A percentile compares a stretch with the other conserved stretches of the same genome.
phyloP scores from a whole-genome alignment of 805 yeast genomes.

The Wickerhamiella shivajii region DNA sequence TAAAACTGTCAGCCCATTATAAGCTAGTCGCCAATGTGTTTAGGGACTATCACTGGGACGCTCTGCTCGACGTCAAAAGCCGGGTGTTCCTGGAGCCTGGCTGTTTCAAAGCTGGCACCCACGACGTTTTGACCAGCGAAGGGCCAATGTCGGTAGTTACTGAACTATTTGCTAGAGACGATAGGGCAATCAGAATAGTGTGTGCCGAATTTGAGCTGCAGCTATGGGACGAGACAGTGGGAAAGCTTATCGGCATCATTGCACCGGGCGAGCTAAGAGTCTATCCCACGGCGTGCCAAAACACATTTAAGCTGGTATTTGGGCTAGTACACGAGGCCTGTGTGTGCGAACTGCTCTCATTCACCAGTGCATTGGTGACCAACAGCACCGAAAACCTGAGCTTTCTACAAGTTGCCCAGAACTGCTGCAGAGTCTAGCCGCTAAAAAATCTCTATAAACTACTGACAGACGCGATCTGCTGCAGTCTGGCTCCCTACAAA shows the following conservation, averaged over 20 bases:
- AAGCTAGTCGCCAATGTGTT: background rate
- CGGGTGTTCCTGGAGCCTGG: slow-evolving; percentile 9
- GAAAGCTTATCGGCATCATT: slow-evolving; percentile 3
- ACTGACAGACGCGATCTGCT: no score
- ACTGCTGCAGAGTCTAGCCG: no score
- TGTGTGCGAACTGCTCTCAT: slow-evolving; percentile 1
- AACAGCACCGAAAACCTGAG: no score
- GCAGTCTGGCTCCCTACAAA: no score
- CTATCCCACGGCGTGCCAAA: background rate
- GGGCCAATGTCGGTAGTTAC: slow-evolving; percentile 7
- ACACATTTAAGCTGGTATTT: slow-evolving; percentile 1
- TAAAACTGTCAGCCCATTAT: slow-evolving; percentile 3
- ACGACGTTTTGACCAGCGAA: slow-evolving; percentile 1
- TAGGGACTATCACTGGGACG: slow-evolving; percentile 9
- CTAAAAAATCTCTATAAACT: no score
- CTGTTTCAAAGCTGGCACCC: background rate
- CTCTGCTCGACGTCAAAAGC: slow-evolving; percentile 3
- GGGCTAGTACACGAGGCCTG: slow-evolving; percentile 6
- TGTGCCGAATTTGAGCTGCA: slow-evolving; percentile 1
- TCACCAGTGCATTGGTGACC: slow-evolving; percentile 4
- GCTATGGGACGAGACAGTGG: slow-evolving; percentile 11
- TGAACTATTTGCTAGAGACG: slow-evolving; percentile 5
- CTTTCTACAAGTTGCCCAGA: no score
- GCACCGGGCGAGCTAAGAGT: background rate
- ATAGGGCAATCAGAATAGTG: slow-evolving; percentile 5